Conservation (phyloP, 495 filamentous ascomycete species). For the Daldinia vernicosa region DNA sequence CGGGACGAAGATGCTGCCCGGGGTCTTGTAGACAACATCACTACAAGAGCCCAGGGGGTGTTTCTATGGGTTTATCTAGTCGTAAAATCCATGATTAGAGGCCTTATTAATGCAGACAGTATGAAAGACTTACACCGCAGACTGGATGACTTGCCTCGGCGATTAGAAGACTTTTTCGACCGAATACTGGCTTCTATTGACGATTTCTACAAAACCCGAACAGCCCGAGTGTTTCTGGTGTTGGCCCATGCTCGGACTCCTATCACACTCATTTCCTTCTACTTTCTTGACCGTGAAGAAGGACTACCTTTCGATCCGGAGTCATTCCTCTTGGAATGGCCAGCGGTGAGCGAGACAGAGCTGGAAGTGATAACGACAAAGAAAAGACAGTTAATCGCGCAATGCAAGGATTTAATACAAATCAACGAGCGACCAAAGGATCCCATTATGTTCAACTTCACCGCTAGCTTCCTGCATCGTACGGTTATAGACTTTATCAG, state of each 20-base stretch:
- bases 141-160: conserved; percentile 41
- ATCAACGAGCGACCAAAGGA: not conserved
- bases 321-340: not conserved
- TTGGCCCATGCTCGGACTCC: conserved; percentile 4
- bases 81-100: conserved; percentile 37
- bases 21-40: not conserved
- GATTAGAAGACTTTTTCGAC: conserved; percentile 43
- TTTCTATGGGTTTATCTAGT: conserved; percentile 57
- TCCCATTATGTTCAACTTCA: conserved; percentile 7
- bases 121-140: conserved; percentile 37
- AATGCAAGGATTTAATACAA: conserved; percentile 12
- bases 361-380: not conserved
- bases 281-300: conserved; percentile 7
- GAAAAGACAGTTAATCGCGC: conserved; percentile 11
- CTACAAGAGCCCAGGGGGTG: conserved; percentile 40
- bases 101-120: conserved; percentile 43
- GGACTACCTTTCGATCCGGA: conserved; percentile 6
- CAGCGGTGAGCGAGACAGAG: not conserved
- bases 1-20: not conserved
- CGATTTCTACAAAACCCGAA: conserved; percentile 6
- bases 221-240: not conserved
- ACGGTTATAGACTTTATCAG: conserved; percentile 9
- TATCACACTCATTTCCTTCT: conserved; percentile 7
- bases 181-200: conserved; percentile 25
- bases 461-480: not conserved